Base-by-base conservation (phyloP, 2,329 filamentous ascomycete genomes). In the Exophiala xenobiotica region DNA sequence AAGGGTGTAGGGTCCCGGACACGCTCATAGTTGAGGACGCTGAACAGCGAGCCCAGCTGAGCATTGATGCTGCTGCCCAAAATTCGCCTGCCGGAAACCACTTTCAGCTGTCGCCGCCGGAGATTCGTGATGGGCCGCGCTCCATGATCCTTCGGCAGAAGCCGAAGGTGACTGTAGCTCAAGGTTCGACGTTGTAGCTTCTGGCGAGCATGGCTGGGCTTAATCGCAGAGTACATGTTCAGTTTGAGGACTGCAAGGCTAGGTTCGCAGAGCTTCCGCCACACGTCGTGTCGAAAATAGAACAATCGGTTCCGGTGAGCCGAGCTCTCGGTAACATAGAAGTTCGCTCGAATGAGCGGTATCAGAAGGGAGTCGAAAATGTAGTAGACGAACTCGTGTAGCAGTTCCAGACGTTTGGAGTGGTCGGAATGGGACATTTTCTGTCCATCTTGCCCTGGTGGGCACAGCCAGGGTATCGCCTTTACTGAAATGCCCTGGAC, bases 251-350 rank as follows among this genome's bases (percentile, higher is more conserved):
- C 72, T 1, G 76, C 68, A 65, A 96, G 74, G 0, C 86, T 82
- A 5, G 90, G 87, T 61, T 91, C 85, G 1, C 86, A 82, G 26
- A 97, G 69, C 33, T 78, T 78, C 44, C 81, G 82, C 93, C 93
- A 99, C 7, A 93, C 77, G 68, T 99, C 93, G 59, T 99, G 93
- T 3, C 92, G 87, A 66, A 96, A 97, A 70, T 90, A 99, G 68
- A 95, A 96, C 1, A 97, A 72, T 22, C 83, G 82, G 62, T 93
- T 90, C 12, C 86, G 84, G 64, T 96, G 83, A 1, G 77, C 76
- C 57, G 83, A 90, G 0, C 90, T 93, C 67, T 99, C 93, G 0
- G 93, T 99, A 29, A 96, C 88, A 65, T 97, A 92, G 64, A 99
- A 99, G 63, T 93, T 91, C 56, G 82, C 84, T 26, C 88, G 83